Evolutionary conservation across 1,284 basidiomycete species (phyloP), one percentile per base, ranked within the genome.

Genomic region (Xanthoconium separans): DNA sequence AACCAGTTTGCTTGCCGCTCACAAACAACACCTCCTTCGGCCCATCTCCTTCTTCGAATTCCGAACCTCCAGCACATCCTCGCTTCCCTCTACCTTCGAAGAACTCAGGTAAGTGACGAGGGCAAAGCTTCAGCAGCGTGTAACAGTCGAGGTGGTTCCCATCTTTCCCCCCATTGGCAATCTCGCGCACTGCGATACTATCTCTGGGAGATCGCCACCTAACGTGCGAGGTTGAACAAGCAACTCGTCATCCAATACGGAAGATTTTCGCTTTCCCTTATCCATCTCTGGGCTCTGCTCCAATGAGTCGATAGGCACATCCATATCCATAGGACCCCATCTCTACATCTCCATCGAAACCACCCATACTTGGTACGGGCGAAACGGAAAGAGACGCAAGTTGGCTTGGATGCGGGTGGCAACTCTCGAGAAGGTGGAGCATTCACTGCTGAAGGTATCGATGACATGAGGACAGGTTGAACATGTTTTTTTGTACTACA

Each of bases 1-100:
- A 95, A 69, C 95, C 95, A 98, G 85, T 82, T 65, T 87, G 76
- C 72, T 86, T 83, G 33, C 82, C 79, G 61, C 75, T 81, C 42
- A 82, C 73, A 57, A 84, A 84, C 9, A 81, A 73, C 15, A 95
- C 78, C 65, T 95, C 91, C 11, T 80, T 80, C n/a, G 80, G 74
- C 29, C 87, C 80, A 50, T 77, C 78, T 24, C 79, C 78, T 52
- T 87, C 85, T 91, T n/a, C 27, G 85, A 79, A 74, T 99, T 98
- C 59, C 85, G 79, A 0, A 79, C 91, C 65, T 97, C 93, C 43
- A 97, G 73, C 13, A 84, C 65, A 55, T 91, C 84, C 13, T 87
- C 83, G 22, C 71, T 77, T 1, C 83, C 84, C 20, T 89, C 88
- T n/a, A 87, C 76, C 27, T 76, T 77, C 2, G n/a, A n/a, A n/a